Conservation (phyloP, 805 yeast genomes). For the Vanderwaltozyma polyspora region DNA sequence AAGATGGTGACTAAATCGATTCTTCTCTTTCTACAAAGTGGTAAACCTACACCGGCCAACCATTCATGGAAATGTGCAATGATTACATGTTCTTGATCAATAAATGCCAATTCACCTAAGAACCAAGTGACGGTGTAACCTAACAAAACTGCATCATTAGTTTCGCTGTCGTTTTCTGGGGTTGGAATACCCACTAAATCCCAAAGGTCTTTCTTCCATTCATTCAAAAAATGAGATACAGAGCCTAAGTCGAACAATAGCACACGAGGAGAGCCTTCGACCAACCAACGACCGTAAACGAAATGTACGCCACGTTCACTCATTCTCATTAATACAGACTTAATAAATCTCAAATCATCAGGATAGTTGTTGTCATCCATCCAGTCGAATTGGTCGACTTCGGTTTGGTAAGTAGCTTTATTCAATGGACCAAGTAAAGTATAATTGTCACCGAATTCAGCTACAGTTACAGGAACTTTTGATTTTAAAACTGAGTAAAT, state of each 20-base stretch:
- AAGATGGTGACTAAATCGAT: slow-evolving; percentile 91
- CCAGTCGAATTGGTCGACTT: slow-evolving; percentile 65
- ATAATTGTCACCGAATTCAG: slow-evolving; percentile 82
- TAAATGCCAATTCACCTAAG: slow-evolving; percentile 77
- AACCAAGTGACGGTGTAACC: slow-evolving; percentile 97
- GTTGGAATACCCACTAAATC: slow-evolving; percentile 82
- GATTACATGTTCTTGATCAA: slow-evolving; percentile 78
- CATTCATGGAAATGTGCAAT: slow-evolving; percentile 95
- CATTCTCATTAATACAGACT: slow-evolving; percentile 64
- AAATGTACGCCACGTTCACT: slow-evolving; percentile 66
- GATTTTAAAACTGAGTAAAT: slow-evolving; percentile 93
- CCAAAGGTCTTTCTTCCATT: slow-evolving; percentile 95
- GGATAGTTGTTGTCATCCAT: slow-evolving; percentile 31
- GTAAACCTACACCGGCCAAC: slow-evolving; percentile 94
- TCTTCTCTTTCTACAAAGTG: slow-evolving; percentile 81
- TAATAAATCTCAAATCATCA: slow-evolving; percentile 18
- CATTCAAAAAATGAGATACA: slow-evolving; percentile 58
- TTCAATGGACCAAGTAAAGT: slow-evolving; percentile 81
- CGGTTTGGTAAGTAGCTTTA: slow-evolving; percentile 60
- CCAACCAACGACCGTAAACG: slow-evolving; percentile 90
- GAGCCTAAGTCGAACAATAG: slow-evolving; percentile 76
- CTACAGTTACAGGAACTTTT: slow-evolving; percentile 92
- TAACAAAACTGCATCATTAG: slow-evolving; percentile 82
- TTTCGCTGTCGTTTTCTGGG: slow-evolving; percentile 77
- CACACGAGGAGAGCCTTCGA: slow-evolving; percentile 95